These are phyloP conservation scores for Isatis tinctoria DNA, from an alignment of 345 rosid genomes.

Conservation along the genomic window DNA sequence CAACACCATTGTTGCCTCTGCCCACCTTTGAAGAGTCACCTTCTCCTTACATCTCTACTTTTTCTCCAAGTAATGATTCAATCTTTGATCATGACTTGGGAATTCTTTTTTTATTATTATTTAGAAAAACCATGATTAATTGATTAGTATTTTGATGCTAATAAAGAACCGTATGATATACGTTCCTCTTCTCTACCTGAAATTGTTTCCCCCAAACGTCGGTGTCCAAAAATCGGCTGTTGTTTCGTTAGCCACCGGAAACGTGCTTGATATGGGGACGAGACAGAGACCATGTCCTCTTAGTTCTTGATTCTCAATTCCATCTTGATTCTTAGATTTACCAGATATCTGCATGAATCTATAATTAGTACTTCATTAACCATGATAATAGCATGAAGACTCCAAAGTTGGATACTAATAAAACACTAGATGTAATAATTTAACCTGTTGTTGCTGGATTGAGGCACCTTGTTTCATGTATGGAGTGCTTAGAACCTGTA, in stretches of 20 bases:
- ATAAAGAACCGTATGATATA: conserved; percentile 12
- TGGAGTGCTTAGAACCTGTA: conserved; percentile 70
- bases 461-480: conserved; percentile 76
- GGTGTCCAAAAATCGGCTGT: conserved; percentile 85
- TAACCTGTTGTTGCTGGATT: conserved; percentile 65
- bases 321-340: conserved; percentile 32
- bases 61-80: conserved; percentile 33
- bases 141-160: background rate
- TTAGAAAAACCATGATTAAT: background rate
- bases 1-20: conserved; percentile 31
- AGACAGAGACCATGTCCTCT: conserved; percentile 78
- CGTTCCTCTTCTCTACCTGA: conserved; percentile 29
- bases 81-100: conserved; percentile 29
- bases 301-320: conserved; percentile 49
- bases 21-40: conserved; percentile 37
- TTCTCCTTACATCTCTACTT: conserved; percentile 24
- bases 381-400: background rate
- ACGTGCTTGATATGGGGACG: conserved; percentile 76
- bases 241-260: conserved; percentile 74
- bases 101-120: background rate
- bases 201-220: conserved; percentile 62
- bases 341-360: conserved; percentile 14
- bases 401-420: background rate
- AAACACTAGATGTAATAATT: background rate
- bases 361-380: background rate